Percentiles rank a stretch among this genome's conserved stretches.
Evolutionary conservation across 176 grass and related monocot species (phyloP).

Genomic region (Oryza brachyantha): DNA sequence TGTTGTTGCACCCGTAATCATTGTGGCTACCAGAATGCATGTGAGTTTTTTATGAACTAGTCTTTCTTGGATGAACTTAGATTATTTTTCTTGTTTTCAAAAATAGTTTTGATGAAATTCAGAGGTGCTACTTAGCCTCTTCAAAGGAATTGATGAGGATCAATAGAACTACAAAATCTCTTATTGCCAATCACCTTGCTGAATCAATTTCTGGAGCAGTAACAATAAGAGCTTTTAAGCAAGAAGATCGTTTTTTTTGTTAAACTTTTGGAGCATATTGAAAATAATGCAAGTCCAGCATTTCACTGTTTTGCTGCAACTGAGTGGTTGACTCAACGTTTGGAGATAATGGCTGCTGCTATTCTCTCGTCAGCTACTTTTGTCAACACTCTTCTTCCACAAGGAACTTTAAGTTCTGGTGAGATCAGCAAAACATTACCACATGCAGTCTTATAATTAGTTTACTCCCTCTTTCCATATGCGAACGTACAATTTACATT

Average conservation of each 20-base stretch:
- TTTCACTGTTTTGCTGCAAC: slow-evolving; percentile 59
- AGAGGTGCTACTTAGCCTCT: slow-evolving; percentile 51
- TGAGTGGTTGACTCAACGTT: slow-evolving; percentile 67
- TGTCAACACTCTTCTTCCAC: slow-evolving; percentile 52
- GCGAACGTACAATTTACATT: not conserved
- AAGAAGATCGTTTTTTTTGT: slow-evolving; percentile 63
- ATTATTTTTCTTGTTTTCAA: not conserved
- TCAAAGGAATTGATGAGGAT: slow-evolving; percentile 72
- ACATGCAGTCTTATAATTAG: too few species aligned
- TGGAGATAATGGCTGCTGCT: slow-evolving; percentile 56
- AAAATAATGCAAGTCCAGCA: slow-evolving; percentile 53
- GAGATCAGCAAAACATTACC: not conserved
- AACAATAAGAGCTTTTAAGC: slow-evolving; percentile 54
- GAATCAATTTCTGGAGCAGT: slow-evolving; percentile 63
- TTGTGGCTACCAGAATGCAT: slow-evolving; percentile 31
- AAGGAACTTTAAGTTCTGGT: slow-evolving; percentile 53
- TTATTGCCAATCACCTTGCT: slow-evolving; percentile 53
- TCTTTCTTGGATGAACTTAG: not conserved
- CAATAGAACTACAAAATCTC: slow-evolving; percentile 72
- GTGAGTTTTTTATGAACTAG: not conserved
- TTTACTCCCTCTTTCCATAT: not conserved
- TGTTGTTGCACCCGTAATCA: slow-evolving; percentile 25
- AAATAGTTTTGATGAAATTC: not conserved
- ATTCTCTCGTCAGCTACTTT: slow-evolving; percentile 55
- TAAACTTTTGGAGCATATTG: slow-evolving; percentile 54